Evolutionary conservation across 169 alveolate species (phyloP).

Genomic region (Eimeria tenella): DNA sequence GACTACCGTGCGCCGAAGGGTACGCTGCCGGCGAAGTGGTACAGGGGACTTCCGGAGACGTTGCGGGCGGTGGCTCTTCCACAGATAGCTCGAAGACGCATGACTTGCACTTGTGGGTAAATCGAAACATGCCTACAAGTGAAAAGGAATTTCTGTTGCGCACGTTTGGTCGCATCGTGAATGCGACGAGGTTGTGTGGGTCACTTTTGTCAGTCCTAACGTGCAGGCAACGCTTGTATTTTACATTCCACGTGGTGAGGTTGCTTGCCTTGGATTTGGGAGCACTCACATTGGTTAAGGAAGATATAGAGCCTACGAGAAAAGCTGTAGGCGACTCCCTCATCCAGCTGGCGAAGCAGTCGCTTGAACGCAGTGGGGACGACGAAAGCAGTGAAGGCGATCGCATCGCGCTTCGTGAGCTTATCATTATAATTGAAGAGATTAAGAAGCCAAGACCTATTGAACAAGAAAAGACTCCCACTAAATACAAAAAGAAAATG

Average conservation of each 20-base stretch:
- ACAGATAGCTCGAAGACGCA: not conserved
- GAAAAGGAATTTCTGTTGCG: not conserved
- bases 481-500: not conserved
- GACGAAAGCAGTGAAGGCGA: not conserved
- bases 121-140: not conserved
- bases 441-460: not conserved
- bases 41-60: not conserved
- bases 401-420: not conserved
- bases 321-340: not conserved
- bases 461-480: not conserved
- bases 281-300: not conserved
- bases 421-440: not conserved
- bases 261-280: slow-evolving; percentile 22
- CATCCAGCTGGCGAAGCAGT: not conserved
- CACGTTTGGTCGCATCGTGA: not conserved
- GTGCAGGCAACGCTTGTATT: not conserved
- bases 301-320: not conserved
- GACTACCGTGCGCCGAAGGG: too few relatives aligned
- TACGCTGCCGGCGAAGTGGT: too few relatives aligned
- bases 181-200: not conserved
- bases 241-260: slow-evolving; percentile 20
- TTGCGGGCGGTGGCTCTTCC: not conserved
- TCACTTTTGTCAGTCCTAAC: not conserved
- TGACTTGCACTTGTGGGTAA: not conserved
- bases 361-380: slow-evolving; percentile 5